phyloP scores from a whole-genome alignment of 345 rosid genomes.

The Abelmoschus esculentus region DNA sequence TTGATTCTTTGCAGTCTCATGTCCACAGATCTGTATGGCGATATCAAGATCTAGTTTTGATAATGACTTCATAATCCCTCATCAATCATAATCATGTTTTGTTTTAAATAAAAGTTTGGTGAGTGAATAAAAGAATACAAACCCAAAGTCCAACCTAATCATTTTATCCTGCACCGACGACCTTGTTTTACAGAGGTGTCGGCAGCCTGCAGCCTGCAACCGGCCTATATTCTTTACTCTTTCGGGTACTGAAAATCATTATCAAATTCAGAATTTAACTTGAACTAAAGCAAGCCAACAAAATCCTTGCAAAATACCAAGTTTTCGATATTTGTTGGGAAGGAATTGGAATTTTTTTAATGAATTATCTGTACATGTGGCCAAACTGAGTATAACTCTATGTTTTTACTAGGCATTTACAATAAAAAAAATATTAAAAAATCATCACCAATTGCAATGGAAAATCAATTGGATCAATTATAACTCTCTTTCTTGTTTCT shows the following conservation, averaged over 20 bases:
- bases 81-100: not conserved
- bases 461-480: not conserved
- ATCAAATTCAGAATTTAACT: not conserved
- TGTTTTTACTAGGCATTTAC: slow-evolving; percentile 20
- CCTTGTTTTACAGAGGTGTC: not conserved
- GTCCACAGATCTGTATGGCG: not conserved
- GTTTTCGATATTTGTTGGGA: slow-evolving; percentile 6
- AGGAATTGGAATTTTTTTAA: not conserved
- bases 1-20: not conserved
- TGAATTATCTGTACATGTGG: slow-evolving; percentile 14
- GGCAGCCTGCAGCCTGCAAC: slow-evolving; percentile 2
- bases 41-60: not conserved
- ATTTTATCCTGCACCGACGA: slow-evolving; percentile 7
- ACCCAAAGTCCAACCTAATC: not conserved
- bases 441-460: slow-evolving; percentile 3
- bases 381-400: slow-evolving; percentile 6
- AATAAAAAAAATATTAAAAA: not conserved
- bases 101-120: not conserved
- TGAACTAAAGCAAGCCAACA: slow-evolving; percentile 1
- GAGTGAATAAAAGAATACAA: not conserved
- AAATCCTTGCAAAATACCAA: not conserved
- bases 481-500: not conserved
- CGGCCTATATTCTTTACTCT: no score
- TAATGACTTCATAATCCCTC: not conserved
- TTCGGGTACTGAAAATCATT: no score